Evolutionary conservation across 2,329 filamentous ascomycete genomes (phyloP), one percentile per base, ranked within the genome.

Genomic region (Trichoderma oligosporum): DNA sequence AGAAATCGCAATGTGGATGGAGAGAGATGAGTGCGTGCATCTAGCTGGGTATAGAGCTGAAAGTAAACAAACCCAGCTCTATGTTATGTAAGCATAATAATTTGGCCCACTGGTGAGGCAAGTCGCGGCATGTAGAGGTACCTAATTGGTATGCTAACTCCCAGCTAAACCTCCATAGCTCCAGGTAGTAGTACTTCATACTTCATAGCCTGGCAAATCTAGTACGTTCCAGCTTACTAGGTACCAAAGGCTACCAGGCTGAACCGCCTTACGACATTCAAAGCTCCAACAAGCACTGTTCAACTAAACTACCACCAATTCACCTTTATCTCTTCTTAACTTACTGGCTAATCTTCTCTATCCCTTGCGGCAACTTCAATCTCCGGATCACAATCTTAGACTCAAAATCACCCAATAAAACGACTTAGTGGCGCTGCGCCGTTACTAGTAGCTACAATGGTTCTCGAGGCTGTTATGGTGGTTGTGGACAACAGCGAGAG

Each of bases 401-500:
- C 12, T 24, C 7, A 55, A 36, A 14, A n/a, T 18, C 41, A 18
- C 24, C 24, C 3, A 22, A 31, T 8, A 29, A 31, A 16, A 8
- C 33, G 14, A 48, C 25, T 7, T n/a, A 56, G 53, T 25, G 33
- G 41, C 33, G 6, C 42, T 4, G 42, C 14, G 53, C 44, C 42
- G 24, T 42, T 27, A 38, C n/a, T 3, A 44, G 67, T 74, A 74
- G 76, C 74, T 85, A 92, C 82, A 71, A 99, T 99, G 94, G 89
- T 87, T 77, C 87, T 99, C 76, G 94, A 99, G 86, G 95, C 94
- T 78, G 95, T 96, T 62, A 97, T 99, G 92, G 90, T 99, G 75
- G 87, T 97, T 82, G 91, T 97, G 70, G 94, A 99, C 83, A 99
- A 97, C 82, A 97, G 92, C 80, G 94, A 99, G 80, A 92, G 89